A percentile compares a stretch with the other conserved stretches of the same genome.
Conservation (phyloP, 2,329 filamentous ascomycete genomes). For the Pseudomassariella vexata region DNA sequence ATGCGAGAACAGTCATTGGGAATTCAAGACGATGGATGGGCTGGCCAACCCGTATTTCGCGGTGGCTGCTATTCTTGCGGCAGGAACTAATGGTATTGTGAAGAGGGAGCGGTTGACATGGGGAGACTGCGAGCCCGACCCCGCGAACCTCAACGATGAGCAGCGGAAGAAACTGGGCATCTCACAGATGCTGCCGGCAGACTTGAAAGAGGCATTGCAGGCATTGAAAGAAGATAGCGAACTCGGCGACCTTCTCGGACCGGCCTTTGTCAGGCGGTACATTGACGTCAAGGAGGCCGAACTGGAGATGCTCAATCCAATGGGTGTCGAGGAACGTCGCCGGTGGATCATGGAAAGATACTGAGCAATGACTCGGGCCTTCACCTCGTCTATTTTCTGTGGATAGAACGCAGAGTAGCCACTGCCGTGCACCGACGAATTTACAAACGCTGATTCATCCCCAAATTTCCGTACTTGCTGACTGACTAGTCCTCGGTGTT, state of each 20-base stretch:
- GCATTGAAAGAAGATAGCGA: conserved; percentile 42
- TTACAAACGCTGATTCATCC: no score
- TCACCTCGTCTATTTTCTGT: not conserved
- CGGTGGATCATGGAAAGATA: conserved; percentile 64
- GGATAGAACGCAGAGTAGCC: not conserved
- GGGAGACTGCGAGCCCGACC: conserved; percentile 50
- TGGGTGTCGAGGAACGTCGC: conserved; percentile 41
- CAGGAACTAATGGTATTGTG: conserved; percentile 51
- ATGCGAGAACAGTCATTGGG: conserved; percentile 64
- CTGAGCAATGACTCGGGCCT: no score
- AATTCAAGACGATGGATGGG: conserved; percentile 73
- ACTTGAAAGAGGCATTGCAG: conserved; percentile 47
- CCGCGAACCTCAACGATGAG: conserved; percentile 39
- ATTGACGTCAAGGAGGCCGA: conserved; percentile 54
- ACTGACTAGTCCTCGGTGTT: no score
- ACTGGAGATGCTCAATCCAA: conserved; percentile 39
- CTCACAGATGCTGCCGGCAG: conserved; percentile 44
- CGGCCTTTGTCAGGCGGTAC: conserved; percentile 50
- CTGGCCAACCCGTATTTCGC: conserved; percentile 74
- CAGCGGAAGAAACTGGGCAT: conserved; percentile 50
- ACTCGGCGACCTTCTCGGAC: conserved; percentile 40
- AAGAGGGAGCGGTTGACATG: conserved; percentile 36
- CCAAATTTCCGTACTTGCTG: no score
- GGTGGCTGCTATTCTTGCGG: conserved; percentile 53
- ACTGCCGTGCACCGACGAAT: no score